phyloP scores from a whole-genome alignment of 495 filamentous ascomycete species.

The Talaromyces nanjingensis region DNA sequence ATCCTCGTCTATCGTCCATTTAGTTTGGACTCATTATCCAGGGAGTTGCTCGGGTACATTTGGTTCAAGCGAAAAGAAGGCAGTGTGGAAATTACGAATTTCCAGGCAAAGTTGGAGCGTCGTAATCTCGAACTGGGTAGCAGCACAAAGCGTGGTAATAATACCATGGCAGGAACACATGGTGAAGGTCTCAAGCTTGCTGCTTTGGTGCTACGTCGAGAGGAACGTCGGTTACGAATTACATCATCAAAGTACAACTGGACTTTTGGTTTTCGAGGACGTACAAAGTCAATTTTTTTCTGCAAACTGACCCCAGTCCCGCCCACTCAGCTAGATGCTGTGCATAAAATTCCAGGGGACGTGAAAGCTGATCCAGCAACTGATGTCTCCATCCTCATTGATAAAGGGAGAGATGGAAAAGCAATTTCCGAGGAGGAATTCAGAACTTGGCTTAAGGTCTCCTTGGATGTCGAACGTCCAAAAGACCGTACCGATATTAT shows the following conservation, averaged over 20 bases:
- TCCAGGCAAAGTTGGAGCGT: neutral
- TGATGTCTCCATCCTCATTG: neutral
- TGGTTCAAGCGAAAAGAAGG: neutral
- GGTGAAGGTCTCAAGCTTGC: slow-evolving; percentile 14
- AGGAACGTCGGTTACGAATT: too few relatives aligned
- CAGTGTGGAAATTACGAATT: neutral
- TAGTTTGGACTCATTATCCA: too few relatives aligned
- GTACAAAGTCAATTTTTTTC: neutral
- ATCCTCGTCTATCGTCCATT: neutral
- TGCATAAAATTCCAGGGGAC: neutral
- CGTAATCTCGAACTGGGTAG: neutral
- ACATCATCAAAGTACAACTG: neutral
- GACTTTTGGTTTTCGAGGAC: slow-evolving; percentile 6
- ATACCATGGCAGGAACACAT: neutral
- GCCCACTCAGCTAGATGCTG: neutral
- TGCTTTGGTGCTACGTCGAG: neutral
- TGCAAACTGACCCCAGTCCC: neutral
- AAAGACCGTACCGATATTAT: neutral
- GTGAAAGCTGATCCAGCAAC: neutral
- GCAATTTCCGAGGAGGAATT: neutral
- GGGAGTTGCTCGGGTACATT: neutral
- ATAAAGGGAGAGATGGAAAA: neutral
- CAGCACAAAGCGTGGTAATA: neutral
- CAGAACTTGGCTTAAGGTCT: neutral
- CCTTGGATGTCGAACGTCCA: neutral